Conservation (phyloP, 208 protist species). For the Novymonas esmeraldas region DNA sequence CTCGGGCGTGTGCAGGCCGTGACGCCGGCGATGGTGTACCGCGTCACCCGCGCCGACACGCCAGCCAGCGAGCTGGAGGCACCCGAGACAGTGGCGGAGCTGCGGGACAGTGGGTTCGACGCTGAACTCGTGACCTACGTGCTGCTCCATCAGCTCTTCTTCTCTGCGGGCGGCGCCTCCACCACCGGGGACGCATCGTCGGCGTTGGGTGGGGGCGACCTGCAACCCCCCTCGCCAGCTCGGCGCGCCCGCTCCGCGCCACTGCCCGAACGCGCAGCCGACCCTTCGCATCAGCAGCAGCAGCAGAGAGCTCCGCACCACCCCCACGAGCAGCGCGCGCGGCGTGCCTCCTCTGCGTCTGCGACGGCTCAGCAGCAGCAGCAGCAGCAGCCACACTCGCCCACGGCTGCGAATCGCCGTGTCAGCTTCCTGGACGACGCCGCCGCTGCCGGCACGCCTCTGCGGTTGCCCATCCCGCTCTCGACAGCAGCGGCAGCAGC, state of each 20-base stretch:
- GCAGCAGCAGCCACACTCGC: not conserved
- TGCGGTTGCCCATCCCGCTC: not conserved
- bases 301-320: not conserved
- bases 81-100: not conserved
- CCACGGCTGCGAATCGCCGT: not conserved
- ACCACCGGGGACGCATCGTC: not conserved
- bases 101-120: not conserved
- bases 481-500: no score
- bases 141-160: slow-evolving; percentile 28
- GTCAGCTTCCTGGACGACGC: slow-evolving; percentile 10
- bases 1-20: slow-evolving; percentile 34
- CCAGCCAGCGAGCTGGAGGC: not conserved
- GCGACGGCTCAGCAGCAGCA: slow-evolving; percentile 5
- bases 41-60: not conserved
- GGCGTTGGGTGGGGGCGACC: no score
- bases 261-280: not conserved
- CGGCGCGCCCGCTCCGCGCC: slow-evolving; percentile 2
- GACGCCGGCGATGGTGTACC: slow-evolving; percentile 26
- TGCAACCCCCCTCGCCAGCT: not conserved
- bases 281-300: not conserved
- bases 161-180: not conserved
- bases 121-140: slow-evolving; percentile 22
- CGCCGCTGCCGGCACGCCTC: not conserved
- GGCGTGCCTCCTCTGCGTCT: not conserved
- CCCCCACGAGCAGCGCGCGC: not conserved